These are phyloP conservation scores for Penicillium arizonense DNA, from an alignment of 495 filamentous ascomycete genomes.

Conservation along the genomic window DNA sequence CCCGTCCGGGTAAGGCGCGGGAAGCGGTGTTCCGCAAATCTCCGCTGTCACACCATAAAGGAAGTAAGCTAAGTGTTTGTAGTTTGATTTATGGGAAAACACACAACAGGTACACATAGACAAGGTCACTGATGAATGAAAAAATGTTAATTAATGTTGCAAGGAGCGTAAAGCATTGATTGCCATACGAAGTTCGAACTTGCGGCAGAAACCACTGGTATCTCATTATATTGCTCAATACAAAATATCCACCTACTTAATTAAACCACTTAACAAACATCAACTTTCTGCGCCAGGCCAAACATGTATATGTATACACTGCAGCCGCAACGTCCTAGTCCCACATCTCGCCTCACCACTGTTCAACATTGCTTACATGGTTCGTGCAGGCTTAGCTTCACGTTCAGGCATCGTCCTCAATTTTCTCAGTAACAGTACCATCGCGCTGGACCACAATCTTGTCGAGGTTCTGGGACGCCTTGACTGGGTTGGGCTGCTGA, in stretches of 20 bases:
- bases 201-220: background rate
- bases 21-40: too few species aligned
- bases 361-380: background rate
- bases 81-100: too few species aligned
- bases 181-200: background rate
- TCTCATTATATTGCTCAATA: background rate
- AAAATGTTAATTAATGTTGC: background rate
- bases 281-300: background rate
- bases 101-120: too few species aligned
- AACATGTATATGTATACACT: background rate
- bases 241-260: background rate
- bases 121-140: too few species aligned
- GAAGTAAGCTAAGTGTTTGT: too few species aligned
- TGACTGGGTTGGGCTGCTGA: slow-evolving; percentile 57
- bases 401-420: slow-evolving; percentile 54
- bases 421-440: slow-evolving; percentile 53
- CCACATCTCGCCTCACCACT: background rate
- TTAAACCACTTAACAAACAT: background rate
- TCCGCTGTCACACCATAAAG: too few species aligned
- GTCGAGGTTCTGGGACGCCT: slow-evolving; percentile 54
- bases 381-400: too few species aligned
- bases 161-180: background rate
- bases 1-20: too few species aligned
- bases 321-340: background rate
- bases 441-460: slow-evolving; percentile 53